phyloP scores from a whole-genome alignment of 805 yeast species.

The Candida bentonensis region DNA sequence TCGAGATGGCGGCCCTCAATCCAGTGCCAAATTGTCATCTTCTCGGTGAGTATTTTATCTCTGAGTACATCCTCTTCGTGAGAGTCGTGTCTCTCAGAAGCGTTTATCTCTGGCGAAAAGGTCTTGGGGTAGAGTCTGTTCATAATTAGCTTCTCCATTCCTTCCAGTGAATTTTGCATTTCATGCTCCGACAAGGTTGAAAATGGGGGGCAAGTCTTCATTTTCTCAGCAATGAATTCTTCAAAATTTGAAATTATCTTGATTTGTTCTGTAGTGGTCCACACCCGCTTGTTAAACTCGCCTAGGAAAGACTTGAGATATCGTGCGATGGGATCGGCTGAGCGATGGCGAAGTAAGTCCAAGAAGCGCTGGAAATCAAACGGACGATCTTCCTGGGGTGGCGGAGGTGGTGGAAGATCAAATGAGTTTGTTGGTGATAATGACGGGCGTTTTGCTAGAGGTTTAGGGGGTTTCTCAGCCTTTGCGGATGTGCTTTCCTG shows the following conservation, averaged over 20 bases:
- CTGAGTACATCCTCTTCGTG: slow-evolving; percentile 50
- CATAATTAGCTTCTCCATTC: slow-evolving; percentile 86
- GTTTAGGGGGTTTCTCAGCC: too few species aligned
- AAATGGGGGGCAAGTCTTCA: slow-evolving; percentile 52
- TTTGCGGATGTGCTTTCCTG: too few species aligned
- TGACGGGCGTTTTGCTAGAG: neutral
- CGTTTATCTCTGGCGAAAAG: slow-evolving; percentile 62
- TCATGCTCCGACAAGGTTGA: slow-evolving; percentile 43
- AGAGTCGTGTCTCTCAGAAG: slow-evolving; percentile 31
- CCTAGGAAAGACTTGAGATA: slow-evolving; percentile 73
- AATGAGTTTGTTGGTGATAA: neutral
- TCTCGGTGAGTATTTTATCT: slow-evolving; percentile 39
- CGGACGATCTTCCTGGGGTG: slow-evolving; percentile 20
- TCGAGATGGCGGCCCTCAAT: slow-evolving; percentile 65
- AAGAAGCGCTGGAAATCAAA: slow-evolving; percentile 82
- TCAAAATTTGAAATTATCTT: slow-evolving; percentile 70
- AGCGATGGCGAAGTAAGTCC: slow-evolving; percentile 50
- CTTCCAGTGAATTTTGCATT: slow-evolving; percentile 68
- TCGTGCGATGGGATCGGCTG: slow-evolving; percentile 79
- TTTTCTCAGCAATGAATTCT: slow-evolving; percentile 36
- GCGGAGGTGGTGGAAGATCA: slow-evolving; percentile 17
- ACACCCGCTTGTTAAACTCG: slow-evolving; percentile 55
- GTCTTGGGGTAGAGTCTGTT: slow-evolving; percentile 66
- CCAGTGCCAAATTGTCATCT: slow-evolving; percentile 55
- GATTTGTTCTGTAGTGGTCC: slow-evolving; percentile 66